These are phyloP conservation scores for Durotheca rogersii DNA, from an alignment of 495 filamentous ascomycete species.

Conservation along the genomic window DNA sequence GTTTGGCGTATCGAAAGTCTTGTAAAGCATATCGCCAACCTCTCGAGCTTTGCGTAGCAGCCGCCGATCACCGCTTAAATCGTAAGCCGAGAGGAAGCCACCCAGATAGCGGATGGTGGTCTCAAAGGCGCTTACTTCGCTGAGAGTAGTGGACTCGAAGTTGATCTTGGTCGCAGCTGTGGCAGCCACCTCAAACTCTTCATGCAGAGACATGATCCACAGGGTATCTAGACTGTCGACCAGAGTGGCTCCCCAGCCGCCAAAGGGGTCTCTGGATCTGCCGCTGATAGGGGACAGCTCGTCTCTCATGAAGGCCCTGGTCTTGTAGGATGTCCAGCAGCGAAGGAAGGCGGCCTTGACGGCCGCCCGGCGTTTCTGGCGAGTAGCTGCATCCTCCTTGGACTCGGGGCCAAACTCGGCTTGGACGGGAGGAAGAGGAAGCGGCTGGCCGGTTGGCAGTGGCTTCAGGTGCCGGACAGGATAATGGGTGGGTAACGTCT, in stretches of 20 bases:
- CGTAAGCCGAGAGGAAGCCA: constrained; percentile 76
- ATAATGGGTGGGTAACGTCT: constrained; percentile 54
- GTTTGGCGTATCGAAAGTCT: constrained; percentile 85
- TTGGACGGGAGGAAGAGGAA: constrained; percentile 72
- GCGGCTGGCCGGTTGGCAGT: constrained; percentile 65
- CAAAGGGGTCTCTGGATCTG: constrained; percentile 68
- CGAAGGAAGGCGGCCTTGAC: constrained; percentile 69
- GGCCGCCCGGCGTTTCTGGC: constrained; percentile 55
- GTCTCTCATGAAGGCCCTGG: constrained; percentile 71
- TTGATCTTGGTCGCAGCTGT: constrained; percentile 70
- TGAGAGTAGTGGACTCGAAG: constrained; percentile 65
- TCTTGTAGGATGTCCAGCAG: constrained; percentile 73
- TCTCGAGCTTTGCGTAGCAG: constrained; percentile 76
- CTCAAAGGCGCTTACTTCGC: constrained; percentile 69
- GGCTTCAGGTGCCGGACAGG: constrained; percentile 62
- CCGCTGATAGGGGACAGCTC: constrained; percentile 65
- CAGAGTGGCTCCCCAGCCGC: constrained; percentile 88
- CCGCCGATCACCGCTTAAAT: constrained; percentile 61
- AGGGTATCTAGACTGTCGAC: constrained; percentile 90
- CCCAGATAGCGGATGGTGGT: constrained; percentile 79
- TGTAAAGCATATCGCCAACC: constrained; percentile 75
- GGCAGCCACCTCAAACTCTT: constrained; percentile 84
- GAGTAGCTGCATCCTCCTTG: constrained; percentile 39
- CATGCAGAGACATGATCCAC: constrained; percentile 87
- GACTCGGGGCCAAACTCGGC: constrained; percentile 41